Base-by-base conservation (phyloP, 352 stramenopile species). In the Phytophthora ohioensis region DNA sequence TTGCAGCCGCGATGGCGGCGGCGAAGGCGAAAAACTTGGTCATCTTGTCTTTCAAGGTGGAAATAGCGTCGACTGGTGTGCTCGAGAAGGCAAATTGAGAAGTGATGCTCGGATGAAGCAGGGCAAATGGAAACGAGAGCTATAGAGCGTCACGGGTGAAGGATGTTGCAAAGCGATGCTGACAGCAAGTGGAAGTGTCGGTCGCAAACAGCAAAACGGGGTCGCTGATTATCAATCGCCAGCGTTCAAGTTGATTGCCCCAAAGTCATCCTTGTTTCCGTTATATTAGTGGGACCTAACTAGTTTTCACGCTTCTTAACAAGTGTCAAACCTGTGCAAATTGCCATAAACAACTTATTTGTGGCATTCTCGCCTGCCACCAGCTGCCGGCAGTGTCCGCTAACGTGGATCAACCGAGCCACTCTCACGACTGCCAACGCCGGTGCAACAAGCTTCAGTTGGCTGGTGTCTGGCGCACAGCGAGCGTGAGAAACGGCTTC, bases 11-110 rank as follows among this genome's bases (percentile, higher is more conserved):
- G 21, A 73, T 67, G 4, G 66, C 52, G 39, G 67, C 47, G 58
- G 73, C 74, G 64, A 74, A 69, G 41, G 68, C 48, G 53, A 86
- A 27, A 47, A 83, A 79, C 67, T 79, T 79, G 68, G 72, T 52
- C 78, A 86, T 85, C n/a, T 66, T 71, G 63, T 53, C 39, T 69
- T 48, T 60, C 51, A 60, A 68, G 10, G 4, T 30, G 15, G 17
- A 27, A 64, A 45, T 49, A 39, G 54, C 35, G 55, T 54, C 6
- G 49, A 21, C 39, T 62, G n/a, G 53, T 79, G 71, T 51, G 57
- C 38, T 75, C 31, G 53, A 76, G 49, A 39, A 64, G 30, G 71
- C 53, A 69, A 75, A 66, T 78, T 75, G 59, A 46, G 31, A 74
- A 67, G 70, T 74, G 69, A 42, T 65, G 15, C 17, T 48, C 5